Conservation (phyloP, 2,329 filamentous ascomycete genomes). For the Colletotrichum sp. region DNA sequence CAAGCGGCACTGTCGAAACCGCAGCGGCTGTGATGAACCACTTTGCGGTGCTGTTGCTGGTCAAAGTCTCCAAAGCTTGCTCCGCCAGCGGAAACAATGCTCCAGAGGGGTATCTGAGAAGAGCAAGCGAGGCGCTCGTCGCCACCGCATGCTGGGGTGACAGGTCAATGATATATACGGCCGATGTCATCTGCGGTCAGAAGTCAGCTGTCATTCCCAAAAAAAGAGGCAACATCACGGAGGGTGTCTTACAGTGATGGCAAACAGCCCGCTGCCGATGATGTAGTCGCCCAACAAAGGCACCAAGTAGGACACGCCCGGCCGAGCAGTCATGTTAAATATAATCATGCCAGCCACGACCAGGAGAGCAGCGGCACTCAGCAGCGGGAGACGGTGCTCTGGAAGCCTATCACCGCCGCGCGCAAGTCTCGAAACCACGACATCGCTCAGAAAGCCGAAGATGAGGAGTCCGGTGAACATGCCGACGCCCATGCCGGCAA, state of each 20-base stretch:
- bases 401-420: neutral
- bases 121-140: neutral
- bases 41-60: conserved; percentile 8
- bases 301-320: neutral
- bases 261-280: neutral
- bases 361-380: neutral
- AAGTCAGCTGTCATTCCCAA: neutral
- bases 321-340: neutral
- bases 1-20: neutral
- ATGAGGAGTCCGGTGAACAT: conserved; percentile 2
- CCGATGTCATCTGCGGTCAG: neutral
- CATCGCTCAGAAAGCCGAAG: conserved; percentile 6
- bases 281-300: neutral
- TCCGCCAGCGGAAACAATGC: neutral
- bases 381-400: conserved; percentile 3
- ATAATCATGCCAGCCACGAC: neutral
- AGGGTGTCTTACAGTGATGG: neutral
- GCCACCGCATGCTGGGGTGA: conserved; percentile 5
- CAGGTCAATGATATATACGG: conserved; percentile 3
- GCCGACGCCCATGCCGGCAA: neutral
- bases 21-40: conserved; percentile 1
- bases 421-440: neutral
- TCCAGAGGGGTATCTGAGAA: conserved; percentile 4
- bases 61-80: neutral
- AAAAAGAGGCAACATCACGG: too few species aligned